Conservation (phyloP, 2,329 filamentous ascomycete species). For the Aureobasidium melanogenum region DNA sequence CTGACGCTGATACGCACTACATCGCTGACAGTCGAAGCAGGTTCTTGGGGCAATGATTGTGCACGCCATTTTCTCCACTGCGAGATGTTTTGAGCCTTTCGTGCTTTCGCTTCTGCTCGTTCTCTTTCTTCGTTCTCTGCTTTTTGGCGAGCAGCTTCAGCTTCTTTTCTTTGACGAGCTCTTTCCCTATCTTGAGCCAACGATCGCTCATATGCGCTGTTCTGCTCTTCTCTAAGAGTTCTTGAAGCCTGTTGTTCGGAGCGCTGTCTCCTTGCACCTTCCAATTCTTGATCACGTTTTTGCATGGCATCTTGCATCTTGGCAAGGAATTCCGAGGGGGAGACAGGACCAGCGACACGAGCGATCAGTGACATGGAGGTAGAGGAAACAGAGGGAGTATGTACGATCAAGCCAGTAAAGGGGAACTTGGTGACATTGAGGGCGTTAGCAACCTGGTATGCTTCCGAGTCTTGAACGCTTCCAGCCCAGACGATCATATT, state of each 20-base stretch:
- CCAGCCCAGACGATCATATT: slow-evolving; percentile 88
- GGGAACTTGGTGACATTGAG: slow-evolving; percentile 89
- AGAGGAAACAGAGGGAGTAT: slow-evolving; percentile 74
- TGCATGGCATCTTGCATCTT: slow-evolving; percentile 67
- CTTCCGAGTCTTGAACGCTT: slow-evolving; percentile 85
- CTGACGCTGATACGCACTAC: slow-evolving; percentile 62
- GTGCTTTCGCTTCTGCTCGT: slow-evolving; percentile 53
- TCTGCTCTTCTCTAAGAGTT: slow-evolving; percentile 75
- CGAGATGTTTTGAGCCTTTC: slow-evolving; percentile 43
- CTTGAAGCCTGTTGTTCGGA: slow-evolving; percentile 74
- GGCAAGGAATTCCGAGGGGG: slow-evolving; percentile 61
- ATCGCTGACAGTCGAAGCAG: slow-evolving; percentile 53
- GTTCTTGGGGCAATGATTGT: slow-evolving; percentile 58
- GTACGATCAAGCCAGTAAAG: slow-evolving; percentile 75
- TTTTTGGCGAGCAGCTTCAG: slow-evolving; percentile 54
- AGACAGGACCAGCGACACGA: slow-evolving; percentile 63
- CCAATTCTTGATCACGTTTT: slow-evolving; percentile 67
- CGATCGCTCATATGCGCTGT: slow-evolving; percentile 87
- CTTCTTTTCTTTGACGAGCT: slow-evolving; percentile 65
- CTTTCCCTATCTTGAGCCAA: slow-evolving; percentile 82
- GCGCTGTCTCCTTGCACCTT: slow-evolving; percentile 64
- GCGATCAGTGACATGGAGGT: slow-evolving; percentile 87
- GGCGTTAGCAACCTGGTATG: slow-evolving; percentile 83
- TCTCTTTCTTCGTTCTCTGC: slow-evolving; percentile 59
- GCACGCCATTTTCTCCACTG: slow-evolving; percentile 80